Evolutionary conservation across 768 basidiomycete genomes (phyloP), one percentile per base, ranked within the genome.

Genomic region (Russula sp.): DNA sequence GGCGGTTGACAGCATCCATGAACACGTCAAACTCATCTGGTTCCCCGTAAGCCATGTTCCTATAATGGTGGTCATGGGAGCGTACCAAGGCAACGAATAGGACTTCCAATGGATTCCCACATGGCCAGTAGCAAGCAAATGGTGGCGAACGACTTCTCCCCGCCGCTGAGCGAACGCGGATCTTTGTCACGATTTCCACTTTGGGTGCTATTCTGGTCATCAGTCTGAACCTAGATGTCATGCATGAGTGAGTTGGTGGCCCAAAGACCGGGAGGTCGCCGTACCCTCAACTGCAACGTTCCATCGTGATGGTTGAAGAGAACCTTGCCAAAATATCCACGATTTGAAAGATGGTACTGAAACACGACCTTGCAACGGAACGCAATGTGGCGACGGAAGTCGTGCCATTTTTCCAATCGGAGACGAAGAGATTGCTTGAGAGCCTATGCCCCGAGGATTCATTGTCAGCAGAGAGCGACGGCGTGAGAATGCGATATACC

Each of bases 1-100:
- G 85, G 20, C 97, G 84, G 72, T 92, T 93, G 61, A 93, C 86
- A 25, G 90, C 90, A 70, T 95, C 93, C 91, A 98, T 93, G 78
- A 96, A 98, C 11, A 98, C 96, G 68, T 98, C 96, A 70, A 97
- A 99, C 72, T 99, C 97, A 69, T 99, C 97, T 85, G 64, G 16
- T 32, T 51, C 9, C 41, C 16, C 41, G 58, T 52, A 25, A 62
- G 59, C 5, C 66, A 18, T 52, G 20, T 32, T 36, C 38, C 18
- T 25, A 4, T 61, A 11, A 7, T 47, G 38, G 49, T 1, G 9
- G 5, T 10, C 13, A 49, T 43, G 6, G 18, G 38, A 9, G 73
- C 80, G 45, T 69, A 90, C 89, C 89, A 25, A 98, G 83, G 69
- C 96, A 98, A 61, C 97, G 80, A 49, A 99, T 78, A 1, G 97